phyloP scores from a whole-genome alignment of 1,139 yeast genomes.

The Wickerhamomyces sp. region DNA sequence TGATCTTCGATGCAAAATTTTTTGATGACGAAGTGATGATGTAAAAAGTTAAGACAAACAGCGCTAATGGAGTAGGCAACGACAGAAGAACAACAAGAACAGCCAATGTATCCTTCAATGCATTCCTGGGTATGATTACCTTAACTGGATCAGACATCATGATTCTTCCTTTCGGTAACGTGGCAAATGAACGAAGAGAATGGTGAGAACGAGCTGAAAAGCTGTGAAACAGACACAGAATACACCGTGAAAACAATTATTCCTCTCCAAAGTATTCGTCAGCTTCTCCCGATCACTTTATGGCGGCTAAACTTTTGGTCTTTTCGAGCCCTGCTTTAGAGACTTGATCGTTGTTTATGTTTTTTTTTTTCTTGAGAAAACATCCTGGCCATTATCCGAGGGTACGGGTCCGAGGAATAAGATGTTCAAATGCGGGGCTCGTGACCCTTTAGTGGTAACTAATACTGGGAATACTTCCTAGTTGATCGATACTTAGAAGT shows the following conservation, averaged over 20 bases:
- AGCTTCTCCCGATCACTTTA: too few relatives aligned
- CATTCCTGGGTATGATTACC: conserved; percentile 29
- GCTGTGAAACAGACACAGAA: too few relatives aligned
- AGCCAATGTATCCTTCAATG: conserved; percentile 41
- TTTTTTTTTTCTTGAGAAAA: background rate
- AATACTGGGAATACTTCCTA: background rate
- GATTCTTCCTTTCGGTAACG: background rate
- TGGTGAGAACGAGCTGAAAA: too few relatives aligned
- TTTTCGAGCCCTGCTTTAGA: background rate
- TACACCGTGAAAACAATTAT: too few relatives aligned
- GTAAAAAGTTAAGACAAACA: conserved; percentile 33
- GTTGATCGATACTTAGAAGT: background rate
- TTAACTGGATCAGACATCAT: conserved; percentile 6
- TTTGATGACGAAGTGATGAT: conserved; percentile 37
- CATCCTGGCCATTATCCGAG: background rate
- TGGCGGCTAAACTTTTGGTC: background rate
- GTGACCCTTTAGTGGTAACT: background rate
- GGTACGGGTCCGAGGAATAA: background rate
- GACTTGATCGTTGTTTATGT: too few relatives aligned
- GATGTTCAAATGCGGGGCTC: background rate
- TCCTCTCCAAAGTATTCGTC: background rate
- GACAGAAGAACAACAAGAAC: conserved; percentile 36
- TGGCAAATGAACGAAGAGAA: background rate
- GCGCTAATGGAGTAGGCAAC: conserved; percentile 36
- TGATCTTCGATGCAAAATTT: conserved; percentile 34